Evolutionary conservation across 257 asterid genomes (phyloP).

Genomic region (Fraxinus quadrangulata): DNA sequence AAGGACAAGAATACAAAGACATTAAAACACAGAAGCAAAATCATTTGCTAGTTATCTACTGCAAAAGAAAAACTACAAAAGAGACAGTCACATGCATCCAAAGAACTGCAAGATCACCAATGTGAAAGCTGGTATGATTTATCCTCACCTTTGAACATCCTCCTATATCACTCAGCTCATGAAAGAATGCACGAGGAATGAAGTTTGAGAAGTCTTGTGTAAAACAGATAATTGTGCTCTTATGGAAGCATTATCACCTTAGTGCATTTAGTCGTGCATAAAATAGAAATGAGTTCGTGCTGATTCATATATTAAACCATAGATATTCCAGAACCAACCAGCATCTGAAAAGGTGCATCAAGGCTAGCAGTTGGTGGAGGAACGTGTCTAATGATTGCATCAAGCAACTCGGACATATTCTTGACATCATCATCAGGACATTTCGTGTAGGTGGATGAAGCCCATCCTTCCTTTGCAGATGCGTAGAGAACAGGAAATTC

Average conservation of each 20-base stretch:
- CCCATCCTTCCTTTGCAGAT: constrained; percentile 99
- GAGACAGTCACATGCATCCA: neutral
- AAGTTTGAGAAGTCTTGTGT: neutral
- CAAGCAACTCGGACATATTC: constrained; percentile 91
- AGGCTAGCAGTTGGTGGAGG: constrained; percentile 73
- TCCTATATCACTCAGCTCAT: constrained; percentile 22
- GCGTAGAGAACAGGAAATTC: constrained; percentile 98
- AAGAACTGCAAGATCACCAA: constrained; percentile 1
- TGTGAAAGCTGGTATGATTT: constrained; percentile 10
- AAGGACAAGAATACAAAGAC: constrained; percentile 6
- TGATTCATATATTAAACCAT: neutral
- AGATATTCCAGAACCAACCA: constrained; percentile 60
- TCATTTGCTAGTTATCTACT: neutral
- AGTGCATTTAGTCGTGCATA: constrained; percentile 9
- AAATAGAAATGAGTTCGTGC: neutral
- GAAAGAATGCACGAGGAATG: constrained; percentile 6
- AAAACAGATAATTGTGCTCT: neutral
- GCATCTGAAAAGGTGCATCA: constrained; percentile 95
- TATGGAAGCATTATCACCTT: neutral
- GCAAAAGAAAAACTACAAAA: constrained; percentile 7
- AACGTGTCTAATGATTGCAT: constrained; percentile 79
- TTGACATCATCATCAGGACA: constrained; percentile 67
- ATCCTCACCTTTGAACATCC: constrained; percentile 9
- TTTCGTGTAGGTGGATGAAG: constrained; percentile 83
- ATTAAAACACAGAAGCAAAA: constrained; percentile 12